Base-by-base conservation (phyloP, 2,329 filamentous ascomycete species). In the Phyllosticta citribraziliensis region DNA sequence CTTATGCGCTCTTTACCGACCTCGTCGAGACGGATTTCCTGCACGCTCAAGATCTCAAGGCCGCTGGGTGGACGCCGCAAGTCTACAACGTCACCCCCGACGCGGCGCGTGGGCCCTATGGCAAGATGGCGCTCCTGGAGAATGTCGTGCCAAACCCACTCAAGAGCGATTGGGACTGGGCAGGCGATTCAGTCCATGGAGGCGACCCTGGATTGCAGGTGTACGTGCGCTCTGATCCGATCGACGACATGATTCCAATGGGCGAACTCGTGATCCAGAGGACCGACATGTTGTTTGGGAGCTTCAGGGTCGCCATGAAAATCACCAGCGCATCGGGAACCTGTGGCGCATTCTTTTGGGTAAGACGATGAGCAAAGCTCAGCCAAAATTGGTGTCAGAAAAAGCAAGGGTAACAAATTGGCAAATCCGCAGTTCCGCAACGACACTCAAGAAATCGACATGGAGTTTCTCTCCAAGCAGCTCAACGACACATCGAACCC, bases 291-390 rank as follows among this genome's bases (percentile, higher is more conserved):
- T 74, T 83, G n/a, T 88, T 84, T 69, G 89, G 89, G 2, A 87
- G 82, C 24, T 92, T 87, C 67, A 78, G 88, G 19, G 82, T 84
- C 2, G 82, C 81, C 40, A 86, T 91, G 77, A 87, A 84, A 72
- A 72, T 87, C 61, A 84, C 85, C 0, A 73, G 74, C 50, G 75
- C 82, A 6, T 74, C 78, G 1, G 88, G 88, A 25, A 92, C 89
- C 1, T 92, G 88, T 70, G 85, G 83, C 30, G 88, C 88, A 6
- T 91, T 92, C 74, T 92, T 91, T 73, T 93, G 88, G 84, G 86
- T 89, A 73, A 62, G 74, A 20, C 53, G 24, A 52, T 57, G 8
- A 40, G 14, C 52, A 47, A 17, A 17, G 40, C 40, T 6, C 40
- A n/a, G 40, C 12, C 40, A n/a, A 14, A 51, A 22, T 24, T 12